Evolutionary conservation across 108 stramenopile genomes (phyloP).

Genomic region (Nitzschia putrida): DNA sequence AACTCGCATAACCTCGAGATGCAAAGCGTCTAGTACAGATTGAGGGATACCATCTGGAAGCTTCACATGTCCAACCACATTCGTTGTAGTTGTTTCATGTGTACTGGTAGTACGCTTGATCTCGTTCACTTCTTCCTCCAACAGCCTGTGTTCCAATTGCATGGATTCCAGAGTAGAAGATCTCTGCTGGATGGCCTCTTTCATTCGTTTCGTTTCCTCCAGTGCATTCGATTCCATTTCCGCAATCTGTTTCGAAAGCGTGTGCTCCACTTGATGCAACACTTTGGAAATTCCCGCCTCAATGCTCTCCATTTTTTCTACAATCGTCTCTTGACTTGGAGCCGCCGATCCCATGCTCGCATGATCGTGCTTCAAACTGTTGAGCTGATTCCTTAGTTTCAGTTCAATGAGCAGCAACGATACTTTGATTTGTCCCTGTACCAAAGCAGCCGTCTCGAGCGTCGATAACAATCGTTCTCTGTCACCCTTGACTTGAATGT

Average conservation of each 20-base stretch:
- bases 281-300: constrained; percentile 32
- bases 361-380: constrained; percentile 37
- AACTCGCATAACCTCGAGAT: constrained; percentile 38
- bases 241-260: constrained; percentile 38
- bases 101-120: constrained; percentile 3
- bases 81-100: constrained; percentile 5
- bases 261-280: constrained; percentile 34
- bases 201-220: constrained; percentile 9
- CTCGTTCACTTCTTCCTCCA: constrained; percentile 23
- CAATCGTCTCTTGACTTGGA: constrained; percentile 3
- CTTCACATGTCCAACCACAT: constrained; percentile 4
- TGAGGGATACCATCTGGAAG: constrained; percentile 23
- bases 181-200: constrained; percentile 8
- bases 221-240: constrained; percentile 24
- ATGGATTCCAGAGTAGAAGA: constrained; percentile 1
- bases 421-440: constrained; percentile 51
- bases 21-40: constrained; percentile 31
- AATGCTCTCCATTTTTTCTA: constrained; percentile 27
- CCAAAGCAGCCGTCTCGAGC: constrained; percentile 39
- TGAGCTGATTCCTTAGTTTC: constrained; percentile 44
- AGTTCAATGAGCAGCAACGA: constrained; percentile 47
- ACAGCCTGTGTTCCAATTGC: constrained; percentile 3
- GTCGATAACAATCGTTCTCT: constrained; percentile 37
- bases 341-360: not conserved
- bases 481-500: constrained; percentile 23